These are phyloP conservation scores for Penicillium sp. DNA, from an alignment of 2,329 filamentous ascomycete genomes.

Conservation along the genomic window DNA sequence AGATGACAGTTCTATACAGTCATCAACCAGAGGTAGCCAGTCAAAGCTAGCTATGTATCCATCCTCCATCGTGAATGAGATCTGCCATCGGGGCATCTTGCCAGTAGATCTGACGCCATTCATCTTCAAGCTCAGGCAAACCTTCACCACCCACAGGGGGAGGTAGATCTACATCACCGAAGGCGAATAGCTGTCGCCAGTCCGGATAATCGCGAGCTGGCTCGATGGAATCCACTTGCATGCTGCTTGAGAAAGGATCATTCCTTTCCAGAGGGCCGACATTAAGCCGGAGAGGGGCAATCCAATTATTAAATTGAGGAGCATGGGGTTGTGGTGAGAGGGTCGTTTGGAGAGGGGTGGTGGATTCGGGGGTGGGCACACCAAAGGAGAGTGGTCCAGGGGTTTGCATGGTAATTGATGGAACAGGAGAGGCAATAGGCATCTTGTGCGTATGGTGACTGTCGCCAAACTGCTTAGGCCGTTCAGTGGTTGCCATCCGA, in stretches of 20 bases:
- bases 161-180: constrained; percentile 38
- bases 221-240: constrained; percentile 34
- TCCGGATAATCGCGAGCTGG: constrained; percentile 37
- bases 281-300: constrained; percentile 27
- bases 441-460: constrained; percentile 17
- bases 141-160: constrained; percentile 39
- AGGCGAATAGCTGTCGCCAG: constrained; percentile 44
- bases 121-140: constrained; percentile 42
- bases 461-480: constrained; percentile 27
- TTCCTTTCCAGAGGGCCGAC: constrained; percentile 24
- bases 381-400: constrained; percentile 26
- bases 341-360: constrained; percentile 22
- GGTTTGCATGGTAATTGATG: constrained; percentile 20
- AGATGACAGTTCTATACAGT: neutral
- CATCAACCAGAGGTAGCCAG: constrained; percentile 1
- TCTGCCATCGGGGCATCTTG: constrained; percentile 45
- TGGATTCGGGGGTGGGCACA: constrained; percentile 32
- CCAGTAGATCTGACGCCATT: constrained; percentile 48
- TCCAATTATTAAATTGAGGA: constrained; percentile 34
- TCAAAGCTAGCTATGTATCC: constrained; percentile 32
- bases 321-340: constrained; percentile 26
- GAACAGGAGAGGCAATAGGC: constrained; percentile 18
- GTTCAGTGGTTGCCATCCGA: constrained; percentile 36
- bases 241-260: constrained; percentile 23
- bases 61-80: constrained; percentile 41